These are phyloP conservation scores for Monsonia emarginata DNA, from an alignment of 441 rosid species.

Conservation along the genomic window DNA sequence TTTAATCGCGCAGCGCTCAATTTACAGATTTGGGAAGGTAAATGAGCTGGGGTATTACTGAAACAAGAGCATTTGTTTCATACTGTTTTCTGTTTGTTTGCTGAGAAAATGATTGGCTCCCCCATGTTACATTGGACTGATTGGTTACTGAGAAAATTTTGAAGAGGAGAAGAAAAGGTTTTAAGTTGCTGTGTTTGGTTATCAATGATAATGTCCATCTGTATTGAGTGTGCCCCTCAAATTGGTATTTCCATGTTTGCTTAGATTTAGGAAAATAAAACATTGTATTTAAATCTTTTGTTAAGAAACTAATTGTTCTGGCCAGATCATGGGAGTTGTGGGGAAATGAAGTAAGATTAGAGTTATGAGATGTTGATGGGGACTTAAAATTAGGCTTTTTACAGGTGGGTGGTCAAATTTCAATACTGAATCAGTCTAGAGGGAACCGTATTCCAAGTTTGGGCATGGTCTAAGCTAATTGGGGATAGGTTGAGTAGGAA, in stretches of 20 bases:
- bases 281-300: not conserved
- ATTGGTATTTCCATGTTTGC: too few relatives aligned
- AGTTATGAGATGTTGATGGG: not conserved
- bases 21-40: conserved; percentile 85
- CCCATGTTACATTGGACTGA: not conserved
- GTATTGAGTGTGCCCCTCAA: too few relatives aligned
- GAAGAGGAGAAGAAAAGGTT: not conserved
- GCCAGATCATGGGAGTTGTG: not conserved
- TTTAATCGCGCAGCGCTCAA: conserved; percentile 62
- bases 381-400: not conserved
- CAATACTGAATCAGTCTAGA: not conserved
- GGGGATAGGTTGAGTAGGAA: not conserved
- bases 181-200: not conserved
- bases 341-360: not conserved
- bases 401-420: not conserved
- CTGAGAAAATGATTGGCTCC: conserved; percentile 1
- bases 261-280: too few relatives aligned
- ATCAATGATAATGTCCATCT: too few relatives aligned
- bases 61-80: not conserved
- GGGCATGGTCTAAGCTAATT: not conserved
- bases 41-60: not conserved
- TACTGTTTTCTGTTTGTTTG: conserved; percentile 1
- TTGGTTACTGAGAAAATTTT: conserved; percentile 1
- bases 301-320: too few relatives aligned
- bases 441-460: not conserved